Evolutionary conservation across 1,139 yeast species (phyloP), one percentile per base, ranked within the genome.

Genomic region (Blastobotrys arbuscula): DNA sequence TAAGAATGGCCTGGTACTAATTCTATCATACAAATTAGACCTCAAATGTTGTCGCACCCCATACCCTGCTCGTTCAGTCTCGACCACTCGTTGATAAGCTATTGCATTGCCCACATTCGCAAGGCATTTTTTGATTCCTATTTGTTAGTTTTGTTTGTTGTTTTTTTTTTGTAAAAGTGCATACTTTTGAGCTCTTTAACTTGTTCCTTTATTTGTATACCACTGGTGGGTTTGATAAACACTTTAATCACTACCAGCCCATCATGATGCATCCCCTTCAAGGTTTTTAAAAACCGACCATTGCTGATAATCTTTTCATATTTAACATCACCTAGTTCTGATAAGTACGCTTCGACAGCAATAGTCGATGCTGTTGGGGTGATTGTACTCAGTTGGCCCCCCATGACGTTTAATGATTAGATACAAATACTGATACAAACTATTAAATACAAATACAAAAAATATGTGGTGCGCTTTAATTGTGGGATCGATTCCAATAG

Each of bases 311-410:
- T 81, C 48, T 83, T 80, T 8, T 84, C 75, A 62, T 86, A 90
- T 58, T 86, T 90, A 45, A 85, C 74, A 52, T 82, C 80, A 28
- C 79, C 80, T 21, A 92, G 71, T 46, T 86, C 88, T 59, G 86
- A 86, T 35, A 92, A 78, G 60, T 90, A 92, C 1, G 97, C 90
- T 30, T 94, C 89, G 4, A 89, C 76, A 12, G 95, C 96, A 59
- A 92, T 87, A 1, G 97, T 86, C 3, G 95, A 90, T 2, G 97
- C 89, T 13, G 92, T 81, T 6, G 96, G 96, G 26, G 96, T 88
- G 62, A 88, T 69, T 21, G 38, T 41, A 3, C 97, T 89, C 56
- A 90, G 71, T 64, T 85, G 84, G 19, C 87, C 88, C 16, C 97
- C 97, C 97, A 90, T 89, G 5, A 5, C 20, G 8, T 42, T 15